Base-by-base conservation (phyloP, 495 filamentous ascomycete genomes). In the Aspergillus heteromorphus region DNA sequence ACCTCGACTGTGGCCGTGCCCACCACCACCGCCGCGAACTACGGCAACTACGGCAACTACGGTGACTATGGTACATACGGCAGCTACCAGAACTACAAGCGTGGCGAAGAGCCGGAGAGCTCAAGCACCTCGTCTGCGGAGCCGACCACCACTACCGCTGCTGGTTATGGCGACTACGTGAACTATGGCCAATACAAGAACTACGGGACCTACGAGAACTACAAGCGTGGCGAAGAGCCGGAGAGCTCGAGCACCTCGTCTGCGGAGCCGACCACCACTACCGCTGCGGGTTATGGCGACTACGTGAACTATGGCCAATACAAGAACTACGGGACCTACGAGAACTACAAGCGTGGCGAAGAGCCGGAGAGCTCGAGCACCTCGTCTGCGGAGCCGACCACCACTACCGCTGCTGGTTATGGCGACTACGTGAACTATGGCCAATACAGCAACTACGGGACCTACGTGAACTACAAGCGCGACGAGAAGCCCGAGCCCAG, bases 251-350 rank as follows among this genome's bases (percentile, higher is more conserved):
- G 31, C 31, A 50, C 45, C 13, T 41, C 53, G 9, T 49, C 31
- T 16, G 38, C 53, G 4, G 10, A 34, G 1, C 18, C 34, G 11
- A 25, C 53, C 43, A 25, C 52, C n/a, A 27, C 51, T 18, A 43
- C 34, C 25, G 45, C 48, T 8, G 55, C 38, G 0, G 31, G 48
- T 14, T 62, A 62, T 27, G 59, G 59, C 10, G 25, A 43, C 41
- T 61, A 57, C 29, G 48, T 45, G 9, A n/a, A 40, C 23, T 59
- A 57, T 25, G 58, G 45, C 6, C 38, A 55, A 16, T 58, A 60
- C 34, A 55, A 47, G n/a, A 43, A 53, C 9, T 60, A 62, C 27
- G 59, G 53, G 1, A 42, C 45, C 31, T 61, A 56, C 21, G 27
- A 34, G 18, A 40, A 23, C 18, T 56, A 56, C 54, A 49, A 53